Evolutionary conservation across 352 stramenopile genomes (phyloP).

Genomic region (Globisporangium mamillatum): DNA sequence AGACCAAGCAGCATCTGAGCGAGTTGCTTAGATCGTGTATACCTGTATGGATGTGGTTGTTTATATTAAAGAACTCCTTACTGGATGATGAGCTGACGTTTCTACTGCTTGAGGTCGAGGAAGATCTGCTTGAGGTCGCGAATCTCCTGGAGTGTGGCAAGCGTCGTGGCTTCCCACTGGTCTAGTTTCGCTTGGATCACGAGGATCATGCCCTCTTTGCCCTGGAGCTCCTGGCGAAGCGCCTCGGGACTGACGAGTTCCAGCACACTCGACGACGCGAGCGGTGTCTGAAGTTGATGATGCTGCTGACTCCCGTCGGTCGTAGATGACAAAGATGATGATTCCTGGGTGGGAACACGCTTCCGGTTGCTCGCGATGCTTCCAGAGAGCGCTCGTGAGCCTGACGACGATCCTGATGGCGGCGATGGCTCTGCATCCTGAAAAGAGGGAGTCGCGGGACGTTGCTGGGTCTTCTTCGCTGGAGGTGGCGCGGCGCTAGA

Average conservation of each 20-base stretch:
- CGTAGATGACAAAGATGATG: background rate
- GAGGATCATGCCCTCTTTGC: conserved; percentile 37
- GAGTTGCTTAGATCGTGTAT: background rate
- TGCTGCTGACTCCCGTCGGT: background rate
- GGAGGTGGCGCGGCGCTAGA: background rate
- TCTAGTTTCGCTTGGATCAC: conserved; percentile 61
- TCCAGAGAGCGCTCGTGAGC: conserved; percentile 33
- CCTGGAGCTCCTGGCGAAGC: conserved; percentile 34
- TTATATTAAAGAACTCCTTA: background rate
- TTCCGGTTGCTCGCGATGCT: conserved; percentile 67
- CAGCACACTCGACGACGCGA: conserved; percentile 25
- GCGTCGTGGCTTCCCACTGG: conserved; percentile 58
- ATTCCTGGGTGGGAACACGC: conserved; percentile 27
- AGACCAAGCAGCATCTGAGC: background rate
- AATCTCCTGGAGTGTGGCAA: conserved; percentile 69
- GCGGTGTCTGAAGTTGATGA: conserved; percentile 36
- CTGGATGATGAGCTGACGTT: background rate
- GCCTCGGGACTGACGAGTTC: conserved; percentile 18
- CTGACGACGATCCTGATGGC: conserved; percentile 10
- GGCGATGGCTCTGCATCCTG: conserved; percentile 1
- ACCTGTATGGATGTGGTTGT: background rate
- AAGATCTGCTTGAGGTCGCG: conserved; percentile 68
- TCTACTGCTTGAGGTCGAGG: conserved; percentile 31
- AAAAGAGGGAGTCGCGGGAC: background rate
- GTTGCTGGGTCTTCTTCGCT: conserved; percentile 10